Evolutionary conservation across 208 protist genomes (phyloP), one percentile per base, ranked within the genome.

Genomic region (Strigomonas culicis): DNA sequence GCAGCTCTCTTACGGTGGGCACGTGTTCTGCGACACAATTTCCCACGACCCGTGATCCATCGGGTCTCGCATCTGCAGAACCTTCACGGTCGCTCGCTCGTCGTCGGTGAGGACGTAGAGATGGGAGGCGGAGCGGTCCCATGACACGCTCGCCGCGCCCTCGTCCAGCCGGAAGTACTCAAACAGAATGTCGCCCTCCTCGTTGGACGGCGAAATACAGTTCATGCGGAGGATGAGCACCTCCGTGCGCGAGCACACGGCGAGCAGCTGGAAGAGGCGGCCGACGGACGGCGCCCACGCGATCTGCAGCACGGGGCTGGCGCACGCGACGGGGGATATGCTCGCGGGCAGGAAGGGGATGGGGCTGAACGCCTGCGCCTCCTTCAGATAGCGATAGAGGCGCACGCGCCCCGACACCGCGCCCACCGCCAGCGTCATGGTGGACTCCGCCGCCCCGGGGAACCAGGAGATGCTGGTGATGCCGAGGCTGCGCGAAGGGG

Each of bases 381-480:
- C 84, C 31, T 87, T 91, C 25, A 75, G 59, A 70, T 82, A 92
- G 32, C 81, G 76, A 51, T 90, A 92, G 13, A 96, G 74, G 34
- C 82, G 88, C 53, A 87, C 92, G 60, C 74, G 71, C 11, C 90
- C 90, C 17, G 86, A 87, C 17, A 92, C 79, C 44, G 78, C 82
- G 24, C 90, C 90, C 22, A 89, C 78, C 32, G 88, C 87, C 13
- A 96, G 71, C 30, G 90, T 93, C 85, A 92, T 91, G 6, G 75
- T 80, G 27, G 75, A 63, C 73, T 92, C 87, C 46, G 73, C 75
- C 0, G 79, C 72, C 32, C 87, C 88, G 24, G 90, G 86, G 67
- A 93, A 96, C 86, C 87, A 96, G 8, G 85, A 77, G 50, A 94
- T 87, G 31, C 86, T 77, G 2, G 85, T 89, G 56, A 96, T 77